phyloP scores from a whole-genome alignment of 1,139 yeast genomes.

The Blastobotrys proliferans region DNA sequence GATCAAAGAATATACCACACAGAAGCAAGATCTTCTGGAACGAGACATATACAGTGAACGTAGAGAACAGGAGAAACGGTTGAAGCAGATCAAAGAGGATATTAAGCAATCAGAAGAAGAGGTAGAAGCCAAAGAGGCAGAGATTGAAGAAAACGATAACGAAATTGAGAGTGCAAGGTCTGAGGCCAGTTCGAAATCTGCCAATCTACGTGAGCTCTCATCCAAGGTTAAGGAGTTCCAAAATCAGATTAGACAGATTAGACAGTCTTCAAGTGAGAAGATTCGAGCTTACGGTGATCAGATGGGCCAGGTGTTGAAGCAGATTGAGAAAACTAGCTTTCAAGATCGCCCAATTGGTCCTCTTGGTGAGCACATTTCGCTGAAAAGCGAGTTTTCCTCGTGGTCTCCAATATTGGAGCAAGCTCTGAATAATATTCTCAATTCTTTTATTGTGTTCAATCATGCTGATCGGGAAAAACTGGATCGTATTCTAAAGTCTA shows the following conservation, averaged over 20 bases:
- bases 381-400: conserved; percentile 53
- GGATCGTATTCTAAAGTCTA: no score
- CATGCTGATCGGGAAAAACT: conserved; percentile 56
- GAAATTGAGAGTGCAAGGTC: background rate
- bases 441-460: conserved; percentile 64
- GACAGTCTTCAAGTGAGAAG: conserved; percentile 1
- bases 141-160: background rate
- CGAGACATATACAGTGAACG: no score
- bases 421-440: conserved; percentile 45
- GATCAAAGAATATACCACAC: no score
- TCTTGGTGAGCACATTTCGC: conserved; percentile 56
- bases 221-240: conserved; percentile 12
- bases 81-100: background rate
- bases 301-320: conserved; percentile 1
- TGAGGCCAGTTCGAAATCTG: background rate
- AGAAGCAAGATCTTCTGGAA: no score
- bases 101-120: background rate
- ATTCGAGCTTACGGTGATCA: background rate
- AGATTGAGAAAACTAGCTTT: conserved; percentile 31
- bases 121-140: background rate
- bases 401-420: conserved; percentile 66
- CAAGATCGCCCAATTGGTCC: conserved; percentile 74
- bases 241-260: conserved; percentile 17
- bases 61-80: background rate
- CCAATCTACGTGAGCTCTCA: background rate